Base-by-base conservation (phyloP, 1,284 basidiomycete genomes). In the Sanghuangporus baumii region DNA sequence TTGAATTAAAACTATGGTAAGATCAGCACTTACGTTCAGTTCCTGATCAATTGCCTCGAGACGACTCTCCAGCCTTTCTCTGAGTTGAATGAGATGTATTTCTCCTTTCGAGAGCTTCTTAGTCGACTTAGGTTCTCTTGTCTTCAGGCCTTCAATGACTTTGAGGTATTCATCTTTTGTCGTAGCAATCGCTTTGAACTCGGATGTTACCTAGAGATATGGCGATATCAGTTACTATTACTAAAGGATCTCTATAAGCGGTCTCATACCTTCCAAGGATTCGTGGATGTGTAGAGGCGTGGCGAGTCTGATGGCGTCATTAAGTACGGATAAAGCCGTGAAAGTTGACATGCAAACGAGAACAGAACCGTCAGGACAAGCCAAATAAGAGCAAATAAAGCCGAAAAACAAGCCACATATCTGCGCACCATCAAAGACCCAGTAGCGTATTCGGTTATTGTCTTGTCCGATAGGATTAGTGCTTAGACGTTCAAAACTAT, bases 341-440 rank as follows among this genome's bases (percentile, higher is more conserved):
- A 60, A 68, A 67, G 66, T 55, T 48, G 67, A 62, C 65, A 60
- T 67, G 70, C 63, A 61, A 59, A 59, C 57, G 55, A 72, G 72
- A 70, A 69, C 72, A 70, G 66, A 68, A 69, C 20, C 41, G 55
- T 63, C 56, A 65, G 63, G n/a, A 55, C 16, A 11, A n/a, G 14
- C 47, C 52, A 88, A 89, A 89, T 84, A 89, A 74, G 78, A 74
- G 74, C 85, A 89, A 89, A 88, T 84, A 86, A 40, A 66, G 69
- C 74, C 73, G 69, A 72, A 69, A 64, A 51, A 14, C 57, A 73
- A 72, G 73, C 70, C 67, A 70, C 71, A 76, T 67, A 75, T 74
- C 77, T 76, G 89, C 90, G 79, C 77, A 93, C 90, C 87, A 83
- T 92, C 90, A 72, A 82, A 81, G 67, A 86, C 75, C 90, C 90